Conservation (phyloP, 78 protist species). For the Diacronema lutheri region DNA sequence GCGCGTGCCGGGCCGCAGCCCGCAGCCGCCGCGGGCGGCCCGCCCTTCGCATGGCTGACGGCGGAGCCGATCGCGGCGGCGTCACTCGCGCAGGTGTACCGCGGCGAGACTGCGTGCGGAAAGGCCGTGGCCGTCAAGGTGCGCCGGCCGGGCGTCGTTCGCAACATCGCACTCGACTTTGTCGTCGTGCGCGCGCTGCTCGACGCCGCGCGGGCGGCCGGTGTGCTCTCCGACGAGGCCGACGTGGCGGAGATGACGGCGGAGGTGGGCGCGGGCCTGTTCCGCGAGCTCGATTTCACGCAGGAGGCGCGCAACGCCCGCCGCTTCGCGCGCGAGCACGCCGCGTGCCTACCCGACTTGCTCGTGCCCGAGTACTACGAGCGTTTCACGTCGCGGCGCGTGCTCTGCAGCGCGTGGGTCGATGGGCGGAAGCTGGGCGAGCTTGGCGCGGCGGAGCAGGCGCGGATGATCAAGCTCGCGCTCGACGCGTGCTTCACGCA, state of each 20-base stretch:
- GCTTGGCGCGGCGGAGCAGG: not conserved
- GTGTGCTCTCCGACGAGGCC: not conserved
- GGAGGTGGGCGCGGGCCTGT: constrained; percentile 2
- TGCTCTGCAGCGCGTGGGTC: constrained; percentile 21
- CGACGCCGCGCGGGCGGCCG: not conserved
- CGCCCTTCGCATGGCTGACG: not conserved
- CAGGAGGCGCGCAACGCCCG: not conserved
- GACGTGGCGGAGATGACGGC: not conserved
- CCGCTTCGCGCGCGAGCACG: not conserved
- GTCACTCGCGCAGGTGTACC: constrained; percentile 19
- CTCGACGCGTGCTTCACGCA: not conserved
- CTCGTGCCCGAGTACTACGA: not conserved
- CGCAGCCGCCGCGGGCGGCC: too few relatives aligned
- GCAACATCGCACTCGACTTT: not conserved
- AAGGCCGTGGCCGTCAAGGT: constrained; percentile 2
- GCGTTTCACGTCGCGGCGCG: not conserved
- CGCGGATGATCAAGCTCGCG: not conserved
- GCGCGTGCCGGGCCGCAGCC: not conserved
- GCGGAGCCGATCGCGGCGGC: not conserved
- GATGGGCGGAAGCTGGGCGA: not conserved
- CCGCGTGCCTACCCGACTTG: not conserved
- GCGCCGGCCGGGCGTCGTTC: constrained; percentile 1
- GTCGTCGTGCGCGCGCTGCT: not conserved
- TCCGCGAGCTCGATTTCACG: constrained; percentile 11
- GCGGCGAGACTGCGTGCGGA: not conserved